Base-by-base conservation (phyloP, 305 asterid genomes). In the Solanum hybrid region DNA sequence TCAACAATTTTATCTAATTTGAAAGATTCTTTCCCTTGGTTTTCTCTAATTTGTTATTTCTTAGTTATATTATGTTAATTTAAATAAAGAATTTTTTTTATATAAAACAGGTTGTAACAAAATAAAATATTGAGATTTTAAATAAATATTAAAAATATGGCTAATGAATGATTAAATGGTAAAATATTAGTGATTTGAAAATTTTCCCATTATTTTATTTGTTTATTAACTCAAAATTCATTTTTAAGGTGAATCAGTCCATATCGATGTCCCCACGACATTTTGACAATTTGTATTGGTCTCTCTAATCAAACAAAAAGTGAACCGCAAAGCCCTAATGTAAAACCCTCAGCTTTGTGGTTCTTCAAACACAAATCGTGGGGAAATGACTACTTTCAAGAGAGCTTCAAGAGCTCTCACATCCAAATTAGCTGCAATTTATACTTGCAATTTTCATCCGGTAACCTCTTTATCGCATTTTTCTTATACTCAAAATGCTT, bases 401-500 rank as follows among this genome's bases (percentile, higher is more conserved):
- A 91, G 96, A 93, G 95, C 94, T 61, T 95, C 92, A 77, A 91
- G 51, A 89, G 87, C 92, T 84, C 92, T 91, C 85, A 92, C 87
- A 90, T 91, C 81, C 37, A 90, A 83, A 36, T 70, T 88, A 79
- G 32, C 13, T 72, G 65, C 87, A 12, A 45, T 15, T 90, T 90
- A 57, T 33, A 57, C 89, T 37, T 72, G 17, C 73, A 88, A 22
- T 79, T 36, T 29, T 22, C 86, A 79, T 36, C 90, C 6, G 27
- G 89, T 33, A 91, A 89, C 91, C 38, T 85, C 78, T 86, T 92
- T 93, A 83, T 81, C 91, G 36, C 89, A 90, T 26, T 82, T 92
- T 90, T 90, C 95, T 27, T 94, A 93, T 94, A 89, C 75, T 93
- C 97, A 93, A 89, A 90, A 93, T 80, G 95, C 97, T 45, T 93